Conservation (phyloP, 2,329 filamentous ascomycete genomes). For the Aspergillus glaucus region DNA sequence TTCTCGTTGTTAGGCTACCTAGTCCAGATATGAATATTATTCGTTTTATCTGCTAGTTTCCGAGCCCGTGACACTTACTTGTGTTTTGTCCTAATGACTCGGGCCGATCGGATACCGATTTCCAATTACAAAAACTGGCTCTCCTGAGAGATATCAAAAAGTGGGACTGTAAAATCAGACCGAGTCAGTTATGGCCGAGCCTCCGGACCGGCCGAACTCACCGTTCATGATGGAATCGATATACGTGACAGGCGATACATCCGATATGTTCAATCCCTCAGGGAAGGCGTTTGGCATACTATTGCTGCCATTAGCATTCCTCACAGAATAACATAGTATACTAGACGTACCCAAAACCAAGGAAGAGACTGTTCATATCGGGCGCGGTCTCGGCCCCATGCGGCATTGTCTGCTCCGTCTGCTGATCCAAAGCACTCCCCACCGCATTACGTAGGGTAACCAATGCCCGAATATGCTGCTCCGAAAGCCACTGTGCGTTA, state of each 20-base stretch:
- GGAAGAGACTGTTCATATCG: not conserved
- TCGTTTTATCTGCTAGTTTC: too few relatives aligned
- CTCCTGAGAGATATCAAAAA: slow-evolving; percentile 18
- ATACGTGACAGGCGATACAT: slow-evolving; percentile 20
- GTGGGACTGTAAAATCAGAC: slow-evolving; percentile 10
- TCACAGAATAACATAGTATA: not conserved
- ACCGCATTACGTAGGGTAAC: slow-evolving; percentile 18
- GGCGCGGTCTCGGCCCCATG: not conserved
- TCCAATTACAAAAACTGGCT: slow-evolving; percentile 2
- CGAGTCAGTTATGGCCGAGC: not conserved
- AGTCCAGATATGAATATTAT: too few relatives aligned
- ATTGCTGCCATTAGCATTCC: not conserved
- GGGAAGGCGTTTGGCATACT: slow-evolving; percentile 6
- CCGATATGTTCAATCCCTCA: slow-evolving; percentile 8
- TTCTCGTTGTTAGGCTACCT: too few relatives aligned
- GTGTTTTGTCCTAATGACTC: not conserved
- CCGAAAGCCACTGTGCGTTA: slow-evolving; percentile 23
- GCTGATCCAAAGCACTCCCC: slow-evolving; percentile 10
- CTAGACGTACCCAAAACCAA: not conserved
- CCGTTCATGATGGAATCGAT: slow-evolving; percentile 25
- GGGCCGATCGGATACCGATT: not conserved
- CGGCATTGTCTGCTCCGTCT: slow-evolving; percentile 2
- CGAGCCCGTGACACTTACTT: too few relatives aligned
- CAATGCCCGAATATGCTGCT: slow-evolving; percentile 23
- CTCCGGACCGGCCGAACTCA: not conserved